These are phyloP conservation scores for Claviceps sp. DNA, from an alignment of 2,329 filamentous ascomycete species.

Conservation along the genomic window DNA sequence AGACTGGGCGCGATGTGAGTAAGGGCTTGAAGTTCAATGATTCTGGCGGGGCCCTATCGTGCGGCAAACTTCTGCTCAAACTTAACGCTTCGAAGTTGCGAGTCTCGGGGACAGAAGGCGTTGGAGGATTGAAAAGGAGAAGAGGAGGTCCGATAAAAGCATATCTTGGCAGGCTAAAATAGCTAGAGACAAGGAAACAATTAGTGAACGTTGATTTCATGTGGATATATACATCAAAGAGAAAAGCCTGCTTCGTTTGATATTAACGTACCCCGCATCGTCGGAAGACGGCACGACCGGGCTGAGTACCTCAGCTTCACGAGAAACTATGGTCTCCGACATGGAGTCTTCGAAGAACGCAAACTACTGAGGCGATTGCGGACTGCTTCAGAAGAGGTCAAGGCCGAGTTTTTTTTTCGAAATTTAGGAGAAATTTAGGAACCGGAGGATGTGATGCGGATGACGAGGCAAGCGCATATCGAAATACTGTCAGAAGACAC, in stretches of 20 bases:
- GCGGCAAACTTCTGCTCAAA: conserved; percentile 4
- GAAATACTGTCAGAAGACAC: neutral
- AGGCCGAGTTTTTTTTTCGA: no score
- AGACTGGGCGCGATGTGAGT: neutral
- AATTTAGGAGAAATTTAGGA: no score
- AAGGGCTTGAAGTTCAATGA: neutral
- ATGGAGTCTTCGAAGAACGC: conserved; percentile 7
- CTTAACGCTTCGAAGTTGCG: neutral
- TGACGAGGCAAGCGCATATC: neutral
- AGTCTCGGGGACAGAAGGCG: conserved; percentile 1
- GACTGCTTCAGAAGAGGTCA: neutral
- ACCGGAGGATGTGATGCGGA: neutral
- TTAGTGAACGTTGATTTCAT: neutral
- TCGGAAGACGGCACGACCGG: neutral
- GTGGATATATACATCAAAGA: neutral
- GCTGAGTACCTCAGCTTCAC: neutral
- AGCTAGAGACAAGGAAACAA: conserved; percentile 10
- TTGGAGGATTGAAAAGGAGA: conserved; percentile 9
- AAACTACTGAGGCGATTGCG: neutral
- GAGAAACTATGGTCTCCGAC: conserved; percentile 7
- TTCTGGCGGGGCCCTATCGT: neutral
- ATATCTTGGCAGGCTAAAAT: conserved; percentile 22
- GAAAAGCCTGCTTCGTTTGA: neutral
- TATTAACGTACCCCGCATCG: conserved; percentile 11
- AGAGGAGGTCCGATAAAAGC: no score